Evolutionary conservation across 352 stramenopile genomes (phyloP), one percentile per base, ranked within the genome.

Genomic region (Globisporangium heterothallicum): DNA sequence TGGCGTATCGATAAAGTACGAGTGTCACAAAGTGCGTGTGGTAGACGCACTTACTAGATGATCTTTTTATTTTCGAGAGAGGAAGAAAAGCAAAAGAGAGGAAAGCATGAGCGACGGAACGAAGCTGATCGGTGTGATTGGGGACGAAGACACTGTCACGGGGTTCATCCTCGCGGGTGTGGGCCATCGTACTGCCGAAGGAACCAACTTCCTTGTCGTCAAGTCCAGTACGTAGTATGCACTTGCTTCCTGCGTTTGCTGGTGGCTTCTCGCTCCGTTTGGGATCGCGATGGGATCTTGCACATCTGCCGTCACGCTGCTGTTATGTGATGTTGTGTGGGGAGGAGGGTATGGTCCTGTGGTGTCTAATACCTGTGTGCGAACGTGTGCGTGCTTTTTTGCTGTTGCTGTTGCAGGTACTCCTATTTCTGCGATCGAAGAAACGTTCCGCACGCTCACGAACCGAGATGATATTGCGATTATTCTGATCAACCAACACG

Each of bases 401-500:
- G 9, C 18, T 8, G 29, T 6, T 50, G 19, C 16, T 25, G 18
- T 25, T 29, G 29, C 46, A 92, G 90, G 82, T 35, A 97, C 91
- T 7, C 84, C 85, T 6, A 84, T 95, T 46, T 85, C 84, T 6
- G 74, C 74, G n/a, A 95, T 97, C 54, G 86, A 97, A 59, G 75
- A 96, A 36, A 91, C 85, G 22, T 98, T 99, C 70, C 90, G 93
- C 46, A 73, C 71, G 26, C 87, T 99, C 30, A 92, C 94, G 27
- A 92, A 61, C 42, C 86, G 97, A 41, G 86, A 98, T 63, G 97
- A 99, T 73, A 86, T 99, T 56, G 97, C 86, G 34, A 99, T 99
- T 54, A 95, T 99, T 55, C 81, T 99, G 21, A 99, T 99, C 63
- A 99, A 99, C 74, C 97, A 99, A 72, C 95, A 99, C 58, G 88